These are phyloP conservation scores for Nelumbo lutea DNA, from an alignment of 164 flowering plant species.

Conservation along the genomic window DNA sequence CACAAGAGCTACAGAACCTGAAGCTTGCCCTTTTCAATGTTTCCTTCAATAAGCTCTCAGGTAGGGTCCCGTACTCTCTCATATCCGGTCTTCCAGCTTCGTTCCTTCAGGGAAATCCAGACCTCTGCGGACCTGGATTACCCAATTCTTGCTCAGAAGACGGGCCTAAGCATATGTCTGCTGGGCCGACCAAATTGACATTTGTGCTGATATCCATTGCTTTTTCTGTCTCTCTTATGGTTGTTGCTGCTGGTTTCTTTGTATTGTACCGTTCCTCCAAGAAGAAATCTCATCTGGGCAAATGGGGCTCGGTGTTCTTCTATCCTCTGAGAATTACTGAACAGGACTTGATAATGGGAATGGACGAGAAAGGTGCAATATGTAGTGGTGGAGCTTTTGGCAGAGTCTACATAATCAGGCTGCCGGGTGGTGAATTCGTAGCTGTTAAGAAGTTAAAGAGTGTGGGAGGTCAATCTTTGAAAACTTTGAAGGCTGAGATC, in stretches of 20 bases:
- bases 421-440: conserved; percentile 63
- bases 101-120: conserved; percentile 72
- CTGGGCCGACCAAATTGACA: conserved; percentile 28
- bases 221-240: conserved; percentile 30
- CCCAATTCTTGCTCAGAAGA: conserved; percentile 48
- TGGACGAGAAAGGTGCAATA: conserved; percentile 55
- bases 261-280: conserved; percentile 29
- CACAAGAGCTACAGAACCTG: conserved; percentile 63
- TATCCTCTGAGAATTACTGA: conserved; percentile 71
- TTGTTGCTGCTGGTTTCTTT: conserved; percentile 38
- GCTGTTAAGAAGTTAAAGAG: conserved; percentile 67
- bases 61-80: conserved; percentile 55
- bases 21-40: conserved; percentile 91
- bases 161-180: conserved; percentile 12
- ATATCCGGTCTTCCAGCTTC: conserved; percentile 86
- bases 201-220: conserved; percentile 48
- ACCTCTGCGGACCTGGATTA: conserved; percentile 74
- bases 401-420: conserved; percentile 41
- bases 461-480: conserved; percentile 38
- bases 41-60: conserved; percentile 75
- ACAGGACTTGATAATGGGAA: conserved; percentile 50
- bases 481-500: conserved; percentile 59
- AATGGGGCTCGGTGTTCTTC: conserved; percentile 56
- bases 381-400: conserved; percentile 57
- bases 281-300: conserved; percentile 24